Percentiles rank a stretch among this genome's conserved stretches.
phyloP scores from a whole-genome alignment of 2,329 filamentous ascomycete species.

The Diaporthe vexans region DNA sequence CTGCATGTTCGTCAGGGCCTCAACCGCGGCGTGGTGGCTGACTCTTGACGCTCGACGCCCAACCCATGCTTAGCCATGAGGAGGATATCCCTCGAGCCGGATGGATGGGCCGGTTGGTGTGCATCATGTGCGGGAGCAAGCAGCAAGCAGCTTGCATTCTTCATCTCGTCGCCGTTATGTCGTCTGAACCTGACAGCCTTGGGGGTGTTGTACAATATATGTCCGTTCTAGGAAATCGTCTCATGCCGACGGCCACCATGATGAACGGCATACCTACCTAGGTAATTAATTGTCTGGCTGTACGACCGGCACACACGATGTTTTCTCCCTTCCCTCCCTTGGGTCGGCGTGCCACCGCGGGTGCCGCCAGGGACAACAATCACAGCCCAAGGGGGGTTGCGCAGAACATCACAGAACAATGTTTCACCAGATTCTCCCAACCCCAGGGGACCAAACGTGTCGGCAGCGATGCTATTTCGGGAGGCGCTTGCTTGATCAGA shows the following conservation, averaged over 20 bases:
- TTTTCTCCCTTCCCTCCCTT: constrained; percentile 9
- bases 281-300: no score
- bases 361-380: constrained; percentile 17
- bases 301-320: background rate
- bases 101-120: constrained; percentile 18
- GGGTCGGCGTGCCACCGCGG: constrained; percentile 24
- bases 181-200: constrained; percentile 21
- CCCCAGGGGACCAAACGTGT: constrained; percentile 21
- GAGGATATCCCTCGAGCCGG: constrained; percentile 20
- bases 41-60: constrained; percentile 14
- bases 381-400: constrained; percentile 9
- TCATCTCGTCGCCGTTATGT: constrained; percentile 19
- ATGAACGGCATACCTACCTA: no score
- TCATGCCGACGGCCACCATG: background rate
- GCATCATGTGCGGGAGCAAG: constrained; percentile 3
- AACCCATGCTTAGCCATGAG: constrained; percentile 12
- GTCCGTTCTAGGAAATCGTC: background rate
- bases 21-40: constrained; percentile 14
- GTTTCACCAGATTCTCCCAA: constrained; percentile 38
- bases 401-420: constrained; percentile 11
- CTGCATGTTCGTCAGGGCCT: constrained; percentile 25
- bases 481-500: constrained; percentile 38
- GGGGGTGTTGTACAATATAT: background rate
- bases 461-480: constrained; percentile 41
- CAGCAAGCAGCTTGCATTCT: background rate